Evolutionary conservation across 192 early-diverging fungal genomes (phyloP), one percentile per base, ranked within the genome.

Genomic region (Spizellomyces sp.): DNA sequence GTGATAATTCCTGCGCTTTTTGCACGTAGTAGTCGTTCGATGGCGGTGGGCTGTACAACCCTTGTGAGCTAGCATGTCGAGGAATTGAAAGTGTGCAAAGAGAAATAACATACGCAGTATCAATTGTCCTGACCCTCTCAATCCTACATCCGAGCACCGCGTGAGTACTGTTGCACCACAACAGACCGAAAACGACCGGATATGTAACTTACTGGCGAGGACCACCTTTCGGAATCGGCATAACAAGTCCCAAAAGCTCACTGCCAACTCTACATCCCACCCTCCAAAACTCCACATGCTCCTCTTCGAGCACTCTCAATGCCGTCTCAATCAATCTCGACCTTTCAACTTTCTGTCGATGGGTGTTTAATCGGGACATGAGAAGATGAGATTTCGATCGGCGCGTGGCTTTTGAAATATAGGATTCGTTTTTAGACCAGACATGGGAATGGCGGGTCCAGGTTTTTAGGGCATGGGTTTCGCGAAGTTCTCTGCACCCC

Each of bases 221-320:
- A 43, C 84, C 84, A 5, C 84, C 81, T 17, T 56, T 63, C 10
- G 84, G 84, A 9, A 81, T 48, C 17, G 78, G 78, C 50, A 81
- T 73, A 6, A 74, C 77, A 19, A 86, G 64, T 8, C 84, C 84
- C n/a, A 86, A 63, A 21, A 86, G 67, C 48, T 86, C 84, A 58
- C 77, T 86, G 45, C 84, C 84, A 56, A 86, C 71, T 45, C 72
- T 46, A 14, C 83, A 59, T n/a, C 81, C 81, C 41, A 64, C 69
- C 58, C 78, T 80, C 84, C 84, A 86, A 69, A 86, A 86, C 45
- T 80, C 69, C 50, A 86, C 71, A 19, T 83, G 64, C 48, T 69
- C 52, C n/a, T 78, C 66, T 62, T 86, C 84, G 15, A 86, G 55
- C 5, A 86, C 56, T 12, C 46, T 58, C 45, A 83, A 52, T 0